Base-by-base conservation (phyloP, 139 green algal species). In the Mesotaenium endlicherianum region DNA sequence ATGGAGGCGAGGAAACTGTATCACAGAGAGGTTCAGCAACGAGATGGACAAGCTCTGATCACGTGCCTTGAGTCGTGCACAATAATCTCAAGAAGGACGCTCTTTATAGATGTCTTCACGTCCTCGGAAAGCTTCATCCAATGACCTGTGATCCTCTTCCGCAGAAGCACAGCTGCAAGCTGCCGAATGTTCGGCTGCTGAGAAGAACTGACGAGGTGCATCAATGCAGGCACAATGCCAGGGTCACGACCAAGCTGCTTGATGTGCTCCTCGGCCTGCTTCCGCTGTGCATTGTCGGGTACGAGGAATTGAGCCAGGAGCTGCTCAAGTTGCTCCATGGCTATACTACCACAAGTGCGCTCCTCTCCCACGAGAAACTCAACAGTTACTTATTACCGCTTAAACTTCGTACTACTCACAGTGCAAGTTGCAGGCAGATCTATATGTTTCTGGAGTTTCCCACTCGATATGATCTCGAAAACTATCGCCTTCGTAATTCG, bases 81-180 rank as follows among this genome's bases (percentile, higher is more conserved):
- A 14, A 94, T 85, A 1, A 74, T 84, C 71, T 93, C 77, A 41
- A 93, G 86, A 36, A 95, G 86, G 17, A 90, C 70, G 5, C 70
- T 59, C 78, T 94, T 86, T 20, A 84, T 80, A 14, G 1, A 57
- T n/a, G 59, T 71, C 74, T 58, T 49, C n/a, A n/a, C 64, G 55
- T 88, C 38, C 0, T 39, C 47, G 2, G 42, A 16, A 6, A 81
- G 75, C 53, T 84, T 80, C 17, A 30, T 77, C 92, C 91, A 95
- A 39, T 91, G 91, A 11, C 88, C 77, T 0, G 60, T 77, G 4
- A 94, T 85, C n/a, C 86, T 76, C 70, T 94, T 94, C 8, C 92
- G 87, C 59, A 94, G 72, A 49, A 94, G 87, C 41, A 94, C 90
- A 2, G 91, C 92, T 0, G 90, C 82, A 75, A 95, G 85, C 70